Conservation (phyloP, 768 basidiomycete species). For the Tylopilus vinaceipallidus region DNA sequence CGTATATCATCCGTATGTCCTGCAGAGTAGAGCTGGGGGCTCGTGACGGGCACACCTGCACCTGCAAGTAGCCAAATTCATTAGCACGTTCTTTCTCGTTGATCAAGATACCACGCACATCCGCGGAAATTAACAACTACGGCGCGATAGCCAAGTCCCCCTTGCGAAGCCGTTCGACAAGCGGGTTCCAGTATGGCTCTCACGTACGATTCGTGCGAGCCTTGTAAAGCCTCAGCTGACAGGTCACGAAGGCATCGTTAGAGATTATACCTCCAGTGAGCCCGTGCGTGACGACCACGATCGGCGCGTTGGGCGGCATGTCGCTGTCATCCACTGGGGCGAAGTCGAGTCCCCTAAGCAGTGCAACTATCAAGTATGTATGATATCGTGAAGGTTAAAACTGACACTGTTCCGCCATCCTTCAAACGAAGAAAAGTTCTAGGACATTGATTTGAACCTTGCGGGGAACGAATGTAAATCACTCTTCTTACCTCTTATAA, state of each 20-base stretch:
- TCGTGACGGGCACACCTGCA: conserved; percentile 82
- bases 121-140: conserved; percentile 92
- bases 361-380: not conserved
- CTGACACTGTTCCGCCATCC: conserved; percentile 36
- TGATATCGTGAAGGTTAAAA: not conserved
- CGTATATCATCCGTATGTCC: conserved; percentile 90
- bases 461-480: not conserved
- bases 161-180: conserved; percentile 64
- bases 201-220: conserved; percentile 89
- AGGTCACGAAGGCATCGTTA: not conserved
- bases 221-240: conserved; percentile 36
- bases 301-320: conserved; percentile 26
- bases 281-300: conserved; percentile 34
- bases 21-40: conserved; percentile 81
- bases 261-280: conserved; percentile 30
- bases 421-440: conserved; percentile 30
- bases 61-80: conserved; percentile 42
- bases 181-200: conserved; percentile 76
- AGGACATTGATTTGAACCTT: conserved; percentile 3
- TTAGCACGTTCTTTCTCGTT: conserved; percentile 10
- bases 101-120: conserved; percentile 50
- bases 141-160: conserved; percentile 89
- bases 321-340: conserved; percentile 25
- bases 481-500: conserved; percentile 29
- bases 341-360: conserved; percentile 33